Conservation (phyloP, 148 eudicot species). For the Limonium bicolor region DNA sequence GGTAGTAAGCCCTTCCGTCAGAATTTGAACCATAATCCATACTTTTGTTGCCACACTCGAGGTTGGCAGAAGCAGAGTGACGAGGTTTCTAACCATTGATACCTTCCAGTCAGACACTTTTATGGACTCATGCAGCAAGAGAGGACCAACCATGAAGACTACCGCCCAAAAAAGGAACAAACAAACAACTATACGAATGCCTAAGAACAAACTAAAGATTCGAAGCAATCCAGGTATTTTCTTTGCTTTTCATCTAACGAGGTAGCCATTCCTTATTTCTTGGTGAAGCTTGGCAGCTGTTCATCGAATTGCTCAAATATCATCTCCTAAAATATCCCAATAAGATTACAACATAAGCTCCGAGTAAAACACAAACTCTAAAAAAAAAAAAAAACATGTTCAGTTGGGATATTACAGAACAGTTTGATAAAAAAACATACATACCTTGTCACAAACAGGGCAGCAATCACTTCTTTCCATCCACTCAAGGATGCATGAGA, state of each 20-base stretch:
- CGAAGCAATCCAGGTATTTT: neutral
- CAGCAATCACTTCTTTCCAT: slow-evolving; percentile 92
- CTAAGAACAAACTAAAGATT: neutral
- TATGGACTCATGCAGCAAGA: neutral
- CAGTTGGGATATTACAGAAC: no score
- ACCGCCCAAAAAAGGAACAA: neutral
- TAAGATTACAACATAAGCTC: neutral
- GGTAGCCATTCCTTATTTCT: neutral
- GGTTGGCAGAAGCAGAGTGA: no score
- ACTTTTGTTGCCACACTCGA: no score
- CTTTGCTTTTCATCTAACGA: neutral
- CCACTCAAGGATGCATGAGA: slow-evolving; percentile 91
- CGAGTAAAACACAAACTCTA: no score
- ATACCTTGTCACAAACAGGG: slow-evolving; percentile 80
- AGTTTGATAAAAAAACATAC: no score
- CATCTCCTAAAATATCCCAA: slow-evolving; percentile 51
- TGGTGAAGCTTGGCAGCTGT: slow-evolving; percentile 5
- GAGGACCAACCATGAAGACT: neutral
- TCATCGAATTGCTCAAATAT: slow-evolving; percentile 29
- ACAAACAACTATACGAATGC: neutral
- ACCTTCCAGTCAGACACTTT: no score
- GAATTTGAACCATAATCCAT: no score
- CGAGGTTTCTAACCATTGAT: no score
- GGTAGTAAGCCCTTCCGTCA: no score
- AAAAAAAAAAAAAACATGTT: neutral